Conservation (phyloP, 2,329 filamentous ascomycete species). For the Diplocarpon mali region DNA sequence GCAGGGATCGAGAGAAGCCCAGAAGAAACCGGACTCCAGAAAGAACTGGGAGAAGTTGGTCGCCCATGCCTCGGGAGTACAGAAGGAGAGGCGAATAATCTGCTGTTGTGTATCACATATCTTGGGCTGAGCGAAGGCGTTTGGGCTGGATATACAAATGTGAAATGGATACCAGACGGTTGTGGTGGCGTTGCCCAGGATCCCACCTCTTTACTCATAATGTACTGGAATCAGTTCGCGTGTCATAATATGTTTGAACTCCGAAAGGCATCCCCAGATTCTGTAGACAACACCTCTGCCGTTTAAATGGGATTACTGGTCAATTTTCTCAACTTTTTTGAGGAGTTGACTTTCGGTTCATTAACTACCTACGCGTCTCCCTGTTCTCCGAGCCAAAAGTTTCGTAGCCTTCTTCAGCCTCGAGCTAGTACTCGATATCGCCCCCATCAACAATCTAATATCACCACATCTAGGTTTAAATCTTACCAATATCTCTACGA, state of each 20-base stretch:
- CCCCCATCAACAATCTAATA: not conserved
- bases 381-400: not conserved
- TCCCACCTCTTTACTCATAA: not conserved
- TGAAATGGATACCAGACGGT: too few relatives aligned
- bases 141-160: not conserved
- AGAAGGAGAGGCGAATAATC: not conserved
- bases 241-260: conserved; percentile 1
- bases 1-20: conserved; percentile 9
- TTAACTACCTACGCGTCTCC: not conserved
- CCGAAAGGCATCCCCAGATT: conserved; percentile 1
- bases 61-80: conserved; percentile 7
- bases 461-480: not conserved
- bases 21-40: conserved; percentile 12
- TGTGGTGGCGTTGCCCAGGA: too few relatives aligned
- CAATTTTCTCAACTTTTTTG: too few relatives aligned
- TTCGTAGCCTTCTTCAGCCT: conserved; percentile 12
- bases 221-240: not conserved
- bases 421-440: not conserved
- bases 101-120: too few relatives aligned
- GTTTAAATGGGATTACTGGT: too few relatives aligned
- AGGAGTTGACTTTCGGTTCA: not conserved
- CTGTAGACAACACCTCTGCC: too few relatives aligned
- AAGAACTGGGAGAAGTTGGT: conserved; percentile 12
- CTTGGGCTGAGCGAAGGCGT: not conserved
- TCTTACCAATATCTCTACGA: not conserved